Percentiles rank a stretch among this genome's conserved stretches.
Evolutionary conservation across 164 flowering plant genomes (phyloP).

Genomic region (Nymphaea thermarum): DNA sequence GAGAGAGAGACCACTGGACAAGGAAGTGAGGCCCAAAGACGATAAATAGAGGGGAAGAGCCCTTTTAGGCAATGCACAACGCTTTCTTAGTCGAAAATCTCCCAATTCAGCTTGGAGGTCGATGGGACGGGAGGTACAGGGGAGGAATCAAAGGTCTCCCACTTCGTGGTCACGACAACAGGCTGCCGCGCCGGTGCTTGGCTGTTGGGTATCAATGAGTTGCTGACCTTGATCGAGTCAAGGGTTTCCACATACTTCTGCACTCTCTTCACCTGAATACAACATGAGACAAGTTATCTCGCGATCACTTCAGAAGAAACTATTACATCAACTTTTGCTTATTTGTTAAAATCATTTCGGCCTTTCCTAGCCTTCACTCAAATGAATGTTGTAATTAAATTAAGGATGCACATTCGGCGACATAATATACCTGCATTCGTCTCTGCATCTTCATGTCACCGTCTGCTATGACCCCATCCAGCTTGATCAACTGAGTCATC

Average conservation of each 20-base stretch:
- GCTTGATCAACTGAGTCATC: constrained; percentile 77
- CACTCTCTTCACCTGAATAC: constrained; percentile 62
- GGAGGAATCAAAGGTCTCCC: constrained; percentile 47
- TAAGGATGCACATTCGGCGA: not conserved
- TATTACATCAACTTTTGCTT: too few species aligned
- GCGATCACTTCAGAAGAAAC: not conserved
- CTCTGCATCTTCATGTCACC: constrained; percentile 82
- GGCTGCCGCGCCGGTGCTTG: constrained; percentile 17
- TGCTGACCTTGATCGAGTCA: constrained; percentile 51
- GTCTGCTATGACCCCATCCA: constrained; percentile 68
- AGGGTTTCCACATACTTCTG: constrained; percentile 78
- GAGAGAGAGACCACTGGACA: not conserved
- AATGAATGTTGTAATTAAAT: not conserved
- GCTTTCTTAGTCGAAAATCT: constrained; percentile 18
- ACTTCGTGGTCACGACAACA: constrained; percentile 60
- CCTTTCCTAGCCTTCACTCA: not conserved
- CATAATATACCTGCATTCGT: constrained; percentile 66
- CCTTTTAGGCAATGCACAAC: constrained; percentile 1
- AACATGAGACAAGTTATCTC: not conserved
- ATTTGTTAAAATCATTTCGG: not conserved
- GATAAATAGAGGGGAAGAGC: too few species aligned
- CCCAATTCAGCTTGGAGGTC: constrained; percentile 20
- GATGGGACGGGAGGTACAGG: constrained; percentile 9
- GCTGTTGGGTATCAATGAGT: constrained; percentile 16
- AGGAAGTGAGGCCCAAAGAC: not conserved